A percentile compares a stretch with the other conserved stretches of the same genome.
Conservation (phyloP, 495 filamentous ascomycete species). For the Entonaema liquescens region DNA sequence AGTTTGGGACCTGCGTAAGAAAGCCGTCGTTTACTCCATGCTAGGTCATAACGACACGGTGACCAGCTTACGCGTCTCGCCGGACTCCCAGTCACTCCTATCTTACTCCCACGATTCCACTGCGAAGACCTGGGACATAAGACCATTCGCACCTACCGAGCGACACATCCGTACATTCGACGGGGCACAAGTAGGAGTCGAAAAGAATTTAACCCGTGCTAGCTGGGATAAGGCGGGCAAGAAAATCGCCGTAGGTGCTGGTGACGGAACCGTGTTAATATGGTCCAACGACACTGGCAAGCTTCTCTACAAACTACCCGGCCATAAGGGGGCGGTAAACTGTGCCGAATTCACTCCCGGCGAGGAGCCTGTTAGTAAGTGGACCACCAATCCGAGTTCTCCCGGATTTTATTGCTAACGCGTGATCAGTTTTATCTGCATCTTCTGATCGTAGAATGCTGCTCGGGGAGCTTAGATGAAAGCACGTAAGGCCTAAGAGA, state of each 20-base stretch:
- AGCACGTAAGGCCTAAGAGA: not conserved
- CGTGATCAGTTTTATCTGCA: slow-evolving; percentile 74
- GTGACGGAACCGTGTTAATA: slow-evolving; percentile 87
- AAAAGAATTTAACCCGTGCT: slow-evolving; percentile 91
- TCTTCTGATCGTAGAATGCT: slow-evolving; percentile 84
- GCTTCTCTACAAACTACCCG: slow-evolving; percentile 91
- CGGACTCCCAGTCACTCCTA: slow-evolving; percentile 87
- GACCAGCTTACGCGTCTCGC: slow-evolving; percentile 87
- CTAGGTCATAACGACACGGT: slow-evolving; percentile 91
- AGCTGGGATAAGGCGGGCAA: slow-evolving; percentile 91
- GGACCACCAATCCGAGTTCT: not conserved
- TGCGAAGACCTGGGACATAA: slow-evolving; percentile 94
- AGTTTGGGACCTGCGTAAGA: slow-evolving; percentile 95
- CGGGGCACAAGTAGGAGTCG: slow-evolving; percentile 83
- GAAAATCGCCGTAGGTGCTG: slow-evolving; percentile 87
- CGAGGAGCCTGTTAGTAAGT: slow-evolving; percentile 87
- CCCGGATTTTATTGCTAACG: not conserved
- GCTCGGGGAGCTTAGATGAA: slow-evolving; percentile 74
- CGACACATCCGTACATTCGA: slow-evolving; percentile 86
- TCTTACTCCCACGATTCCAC: slow-evolving; percentile 95
- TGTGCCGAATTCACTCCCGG: slow-evolving; percentile 90
- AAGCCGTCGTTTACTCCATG: slow-evolving; percentile 85
- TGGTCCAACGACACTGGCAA: slow-evolving; percentile 88
- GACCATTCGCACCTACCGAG: slow-evolving; percentile 90
- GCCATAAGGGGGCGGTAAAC: slow-evolving; percentile 95